Evolutionary conservation across 176 grass and related monocot species (phyloP), one percentile per base, ranked within the genome.

Genomic region (Thinopyrum elongatum): DNA sequence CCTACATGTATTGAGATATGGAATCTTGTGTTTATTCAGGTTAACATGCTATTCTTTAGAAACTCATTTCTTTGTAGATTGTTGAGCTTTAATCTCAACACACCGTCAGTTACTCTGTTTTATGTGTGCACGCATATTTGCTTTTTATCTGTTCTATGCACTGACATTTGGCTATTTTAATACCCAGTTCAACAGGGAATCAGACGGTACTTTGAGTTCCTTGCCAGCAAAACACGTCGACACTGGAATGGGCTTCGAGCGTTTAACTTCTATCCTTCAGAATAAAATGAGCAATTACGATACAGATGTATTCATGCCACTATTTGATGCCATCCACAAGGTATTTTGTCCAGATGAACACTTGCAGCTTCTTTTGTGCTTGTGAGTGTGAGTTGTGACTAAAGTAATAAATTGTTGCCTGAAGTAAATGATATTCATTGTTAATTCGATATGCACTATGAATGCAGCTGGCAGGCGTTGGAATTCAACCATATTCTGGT

Each of bases 11-110:
- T 98, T 68, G 95, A 98, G 74, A 98, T 98, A 47, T 98, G 95
- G 95, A 95, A 98, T 63, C 90, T 98, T 77, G 95, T 98, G 30
- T 98, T 98, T 78, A 98, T 98, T 90, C 93, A 98, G 91, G 95
- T 93, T 79, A 81, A 11, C 28, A 85, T 87, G 21, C 12, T 74
- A 29, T 49, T 31, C 51, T 76, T 19, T 89, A 0, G 28, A 19
- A 10, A 16, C 44, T 10, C 14, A 17, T 74, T 47, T 47, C 3
- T 28, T 3, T 85, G n/a, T 28, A 36, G 7, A 66, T 69, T 36
- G 2, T 28, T 21, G 67, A 27, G 19, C 46, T 76, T 77, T 70
- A 68, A 26, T 23, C 8, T 10, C 39, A 73, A 63, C 42, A 64
- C 31, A 10, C 19, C 16, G 2, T n/a, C 16, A 74, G 9, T 5